Conservation (phyloP, 2,329 filamentous ascomycete genomes). For the Colletotrichum somersetense region DNA sequence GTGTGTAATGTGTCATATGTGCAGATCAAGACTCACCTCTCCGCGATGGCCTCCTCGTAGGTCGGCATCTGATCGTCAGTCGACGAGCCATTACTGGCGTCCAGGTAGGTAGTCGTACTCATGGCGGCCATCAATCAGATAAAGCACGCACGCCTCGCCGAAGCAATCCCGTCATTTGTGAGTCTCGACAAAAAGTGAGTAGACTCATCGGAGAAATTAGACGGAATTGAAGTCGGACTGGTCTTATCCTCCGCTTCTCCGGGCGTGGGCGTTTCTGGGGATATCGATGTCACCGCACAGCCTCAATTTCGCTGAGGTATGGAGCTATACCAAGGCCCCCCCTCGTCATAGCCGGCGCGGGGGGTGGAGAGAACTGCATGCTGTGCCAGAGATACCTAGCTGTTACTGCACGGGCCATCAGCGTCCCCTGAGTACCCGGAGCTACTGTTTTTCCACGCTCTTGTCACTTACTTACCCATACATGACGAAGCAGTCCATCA, state of each 20-base stretch:
- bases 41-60: constrained; percentile 30
- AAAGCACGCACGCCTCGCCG: neutral
- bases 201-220: neutral
- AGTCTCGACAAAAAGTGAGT: neutral
- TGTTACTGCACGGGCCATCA: constrained; percentile 9
- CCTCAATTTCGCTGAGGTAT: constrained; percentile 3
- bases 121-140: neutral
- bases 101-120: constrained; percentile 10
- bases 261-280: constrained; percentile 5
- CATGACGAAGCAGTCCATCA: constrained; percentile 32
- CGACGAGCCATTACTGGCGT: constrained; percentile 2
- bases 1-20: neutral
- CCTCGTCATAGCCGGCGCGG: no score
- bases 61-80: constrained; percentile 25
- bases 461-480: neutral
- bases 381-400: neutral
- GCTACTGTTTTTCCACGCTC: constrained; percentile 33
- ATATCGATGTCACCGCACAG: constrained; percentile 20
- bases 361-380: no score
- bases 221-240: neutral
- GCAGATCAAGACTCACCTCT: constrained; percentile 20
- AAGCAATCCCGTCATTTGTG: neutral
- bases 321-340: no score
- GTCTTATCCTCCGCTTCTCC: neutral
- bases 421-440: constrained; percentile 3